phyloP scores from a whole-genome alignment of 495 filamentous ascomycete genomes.

The Daldinia loculata region DNA sequence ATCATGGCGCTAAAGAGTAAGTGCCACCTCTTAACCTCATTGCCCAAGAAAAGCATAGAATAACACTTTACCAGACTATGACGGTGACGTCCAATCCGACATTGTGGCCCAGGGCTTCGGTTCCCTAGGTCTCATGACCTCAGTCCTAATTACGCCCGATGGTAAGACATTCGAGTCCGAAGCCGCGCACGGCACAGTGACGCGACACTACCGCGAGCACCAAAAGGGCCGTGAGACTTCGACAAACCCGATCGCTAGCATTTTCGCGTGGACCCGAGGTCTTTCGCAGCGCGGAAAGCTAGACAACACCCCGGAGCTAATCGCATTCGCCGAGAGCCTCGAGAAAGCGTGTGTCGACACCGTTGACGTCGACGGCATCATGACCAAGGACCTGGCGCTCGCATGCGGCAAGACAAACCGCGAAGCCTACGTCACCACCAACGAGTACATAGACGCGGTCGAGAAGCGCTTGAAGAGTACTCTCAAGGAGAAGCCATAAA shows the following conservation, averaged over 20 bases:
- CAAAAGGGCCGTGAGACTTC: constrained; percentile 96
- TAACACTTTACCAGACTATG: constrained; percentile 74
- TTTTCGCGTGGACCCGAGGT: constrained; percentile 98
- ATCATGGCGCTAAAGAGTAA: constrained; percentile 97
- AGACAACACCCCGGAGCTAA: constrained; percentile 86
- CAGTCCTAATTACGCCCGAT: constrained; percentile 92
- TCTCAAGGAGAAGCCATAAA: constrained; percentile 63
- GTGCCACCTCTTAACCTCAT: constrained; percentile 41
- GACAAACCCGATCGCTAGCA: constrained; percentile 97
- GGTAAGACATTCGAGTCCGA: constrained; percentile 97
- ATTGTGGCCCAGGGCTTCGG: constrained; percentile 98
- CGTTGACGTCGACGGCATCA: constrained; percentile 91
- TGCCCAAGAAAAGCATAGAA: not conserved
- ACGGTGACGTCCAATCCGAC: constrained; percentile 98
- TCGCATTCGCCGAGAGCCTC: constrained; percentile 86
- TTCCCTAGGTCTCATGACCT: constrained; percentile 98
- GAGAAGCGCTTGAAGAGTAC: constrained; percentile 79
- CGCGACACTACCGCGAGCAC: constrained; percentile 97
- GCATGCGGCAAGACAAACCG: constrained; percentile 85
- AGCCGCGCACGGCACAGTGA: constrained; percentile 98
- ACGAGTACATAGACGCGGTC: constrained; percentile 86
- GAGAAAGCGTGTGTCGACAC: constrained; percentile 95
- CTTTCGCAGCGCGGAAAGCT: constrained; percentile 91
- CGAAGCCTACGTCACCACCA: constrained; percentile 86
- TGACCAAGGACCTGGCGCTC: constrained; percentile 98